Evolutionary conservation across 257 asterid genomes (phyloP).

Genomic region (Solanum gracilifrons): DNA sequence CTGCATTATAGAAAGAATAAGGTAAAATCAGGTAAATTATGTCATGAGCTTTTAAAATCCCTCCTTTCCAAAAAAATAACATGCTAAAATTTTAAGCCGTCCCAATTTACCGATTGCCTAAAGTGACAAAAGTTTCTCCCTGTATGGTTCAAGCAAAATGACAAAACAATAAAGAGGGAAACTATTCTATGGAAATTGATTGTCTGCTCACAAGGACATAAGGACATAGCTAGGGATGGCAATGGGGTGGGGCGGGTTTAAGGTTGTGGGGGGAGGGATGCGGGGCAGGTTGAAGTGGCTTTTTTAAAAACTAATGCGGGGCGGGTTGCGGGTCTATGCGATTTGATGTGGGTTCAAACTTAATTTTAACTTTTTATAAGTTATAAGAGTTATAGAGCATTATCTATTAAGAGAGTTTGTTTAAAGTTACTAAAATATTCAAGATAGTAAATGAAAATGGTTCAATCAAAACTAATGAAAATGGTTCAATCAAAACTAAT

Average conservation of each 20-base stretch:
- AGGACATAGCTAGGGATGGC: background rate
- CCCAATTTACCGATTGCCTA: background rate
- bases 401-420: background rate
- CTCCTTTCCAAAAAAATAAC: background rate
- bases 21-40: background rate
- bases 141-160: background rate
- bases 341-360: background rate
- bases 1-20: slow-evolving; percentile 23
- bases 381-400: background rate
- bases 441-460: background rate
- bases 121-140: background rate
- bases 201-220: background rate
- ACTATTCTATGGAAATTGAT: background rate
- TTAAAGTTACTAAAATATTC: background rate
- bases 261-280: background rate
- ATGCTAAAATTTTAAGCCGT: background rate
- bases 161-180: background rate
- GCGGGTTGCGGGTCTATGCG: background rate
- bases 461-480: background rate
- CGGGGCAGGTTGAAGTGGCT: background rate
- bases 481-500: background rate
- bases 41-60: background rate
- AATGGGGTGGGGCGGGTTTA: background rate
- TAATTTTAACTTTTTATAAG: background rate
- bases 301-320: background rate